Percentiles rank a stretch among this genome's conserved stretches.
These are phyloP conservation scores for Gymnopus androsaceus DNA, from an alignment of 1,284 basidiomycete genomes.

Conservation along the genomic window DNA sequence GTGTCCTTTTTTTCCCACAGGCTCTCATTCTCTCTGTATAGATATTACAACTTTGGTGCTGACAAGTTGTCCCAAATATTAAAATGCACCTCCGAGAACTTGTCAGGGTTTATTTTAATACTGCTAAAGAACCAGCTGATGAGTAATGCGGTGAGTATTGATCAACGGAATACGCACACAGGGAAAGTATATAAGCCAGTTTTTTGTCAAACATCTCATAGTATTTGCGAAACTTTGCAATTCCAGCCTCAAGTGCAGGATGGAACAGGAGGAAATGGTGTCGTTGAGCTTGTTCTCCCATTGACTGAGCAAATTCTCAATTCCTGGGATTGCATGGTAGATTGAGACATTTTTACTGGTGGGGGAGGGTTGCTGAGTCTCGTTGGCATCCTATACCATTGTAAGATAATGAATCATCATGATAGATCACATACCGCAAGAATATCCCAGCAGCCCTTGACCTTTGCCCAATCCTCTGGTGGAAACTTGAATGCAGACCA, in stretches of 20 bases:
- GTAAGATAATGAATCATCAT: background rate
- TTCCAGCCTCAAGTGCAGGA: background rate
- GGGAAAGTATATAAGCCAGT: background rate
- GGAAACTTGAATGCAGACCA: background rate
- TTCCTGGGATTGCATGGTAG: background rate
- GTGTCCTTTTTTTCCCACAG: too few relatives aligned
- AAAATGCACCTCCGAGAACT: too few relatives aligned
- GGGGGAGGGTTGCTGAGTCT: background rate
- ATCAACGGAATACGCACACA: background rate
- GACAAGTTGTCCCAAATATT: too few relatives aligned
- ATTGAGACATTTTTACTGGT: background rate
- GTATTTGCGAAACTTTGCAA: background rate
- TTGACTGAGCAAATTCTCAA: background rate
- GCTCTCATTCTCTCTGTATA: too few relatives aligned
- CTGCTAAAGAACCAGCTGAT: too few relatives aligned
- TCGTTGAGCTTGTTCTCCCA: background rate
- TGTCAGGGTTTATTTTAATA: too few relatives aligned
- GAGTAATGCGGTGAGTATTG: background rate
- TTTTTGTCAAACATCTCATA: background rate
- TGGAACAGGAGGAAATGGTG: background rate
- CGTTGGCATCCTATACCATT: background rate
- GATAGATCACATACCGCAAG: background rate
- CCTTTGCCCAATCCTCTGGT: background rate
- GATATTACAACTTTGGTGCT: too few relatives aligned
- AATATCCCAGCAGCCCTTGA: background rate